These are phyloP conservation scores for Sugiyamaella chiloensis DNA, from an alignment of 805 yeast genomes.

Conservation along the genomic window DNA sequence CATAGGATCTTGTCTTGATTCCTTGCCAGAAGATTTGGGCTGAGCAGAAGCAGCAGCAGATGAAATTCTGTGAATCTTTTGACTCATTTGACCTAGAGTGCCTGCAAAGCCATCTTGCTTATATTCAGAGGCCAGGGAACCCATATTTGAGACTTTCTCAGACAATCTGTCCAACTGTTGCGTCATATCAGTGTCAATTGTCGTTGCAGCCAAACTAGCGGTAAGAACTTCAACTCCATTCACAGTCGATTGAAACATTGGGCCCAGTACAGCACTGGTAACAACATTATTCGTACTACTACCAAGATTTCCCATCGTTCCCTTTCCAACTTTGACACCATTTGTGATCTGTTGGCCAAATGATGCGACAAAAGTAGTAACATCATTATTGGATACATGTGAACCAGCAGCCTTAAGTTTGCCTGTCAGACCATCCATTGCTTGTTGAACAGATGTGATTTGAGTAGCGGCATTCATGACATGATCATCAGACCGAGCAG, in stretches of 20 bases:
- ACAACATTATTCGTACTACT: conserved; percentile 3
- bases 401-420: conserved; percentile 3
- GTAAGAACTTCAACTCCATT: conserved; percentile 11
- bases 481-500: conserved; percentile 4
- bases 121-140: conserved; percentile 8
- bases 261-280: conserved; percentile 8
- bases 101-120: conserved; percentile 7
- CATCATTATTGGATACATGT: background rate
- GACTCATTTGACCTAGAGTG: conserved; percentile 10
- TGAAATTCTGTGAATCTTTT: conserved; percentile 6
- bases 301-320: conserved; percentile 7
- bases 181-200: conserved; percentile 6
- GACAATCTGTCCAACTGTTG: conserved; percentile 4
- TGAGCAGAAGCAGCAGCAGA: conserved; percentile 2
- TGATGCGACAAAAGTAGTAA: background rate
- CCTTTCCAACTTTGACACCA: conserved; percentile 1
- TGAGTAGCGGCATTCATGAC: conserved; percentile 1
- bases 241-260: conserved; percentile 9
- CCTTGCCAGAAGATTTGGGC: background rate
- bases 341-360: conserved; percentile 7
- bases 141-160: conserved; percentile 3
- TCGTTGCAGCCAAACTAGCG: background rate
- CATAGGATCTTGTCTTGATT: conserved; percentile 9
- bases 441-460: background rate
- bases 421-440: background rate